These are phyloP conservation scores for Prototheca cutis DNA, from an alignment of 163 green algal genomes.

Conservation along the genomic window DNA sequence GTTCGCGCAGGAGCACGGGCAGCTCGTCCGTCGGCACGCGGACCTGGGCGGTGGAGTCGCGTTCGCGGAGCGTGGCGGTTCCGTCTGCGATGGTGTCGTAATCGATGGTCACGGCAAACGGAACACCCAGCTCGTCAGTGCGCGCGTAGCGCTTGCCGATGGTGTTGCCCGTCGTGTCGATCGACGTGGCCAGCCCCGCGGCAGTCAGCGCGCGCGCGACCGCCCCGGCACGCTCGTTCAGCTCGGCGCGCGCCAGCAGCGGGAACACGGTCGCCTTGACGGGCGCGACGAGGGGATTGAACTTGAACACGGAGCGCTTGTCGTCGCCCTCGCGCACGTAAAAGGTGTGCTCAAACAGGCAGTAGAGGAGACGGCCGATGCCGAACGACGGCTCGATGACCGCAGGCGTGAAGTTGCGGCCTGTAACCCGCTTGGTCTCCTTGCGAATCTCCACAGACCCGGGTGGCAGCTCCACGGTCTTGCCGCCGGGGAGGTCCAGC, in stretches of 20 bases:
- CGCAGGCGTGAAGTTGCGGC: constrained; percentile 71
- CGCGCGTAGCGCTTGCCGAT: constrained; percentile 96
- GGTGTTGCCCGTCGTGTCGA: constrained; percentile 86
- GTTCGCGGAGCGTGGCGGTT: constrained; percentile 91
- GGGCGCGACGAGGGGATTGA: constrained; percentile 82
- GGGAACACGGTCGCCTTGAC: constrained; percentile 96
- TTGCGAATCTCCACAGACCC: constrained; percentile 63
- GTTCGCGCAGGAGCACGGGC: constrained; percentile 41
- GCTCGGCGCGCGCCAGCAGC: constrained; percentile 53
- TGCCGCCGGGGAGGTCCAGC: constrained; percentile 32
- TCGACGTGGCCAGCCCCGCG: constrained; percentile 66
- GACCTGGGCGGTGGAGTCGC: constrained; percentile 85
- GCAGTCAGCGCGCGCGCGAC: constrained; percentile 45
- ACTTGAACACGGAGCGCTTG: constrained; percentile 71
- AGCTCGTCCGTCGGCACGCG: constrained; percentile 71
- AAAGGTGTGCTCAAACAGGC: constrained; percentile 95
- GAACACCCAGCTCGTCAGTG: constrained; percentile 96
- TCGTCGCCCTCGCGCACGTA: constrained; percentile 63
- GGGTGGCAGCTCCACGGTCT: constrained; percentile 36
- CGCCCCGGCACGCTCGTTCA: constrained; percentile 50
- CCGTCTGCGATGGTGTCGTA: constrained; percentile 52
- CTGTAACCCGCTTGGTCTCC: constrained; percentile 58
- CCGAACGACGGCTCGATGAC: constrained; percentile 99
- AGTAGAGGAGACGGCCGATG: constrained; percentile 97
- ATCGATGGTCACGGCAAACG: constrained; percentile 95